phyloP scores from a whole-genome alignment of 163 green algal species.

The Chloromonas sp. region DNA sequence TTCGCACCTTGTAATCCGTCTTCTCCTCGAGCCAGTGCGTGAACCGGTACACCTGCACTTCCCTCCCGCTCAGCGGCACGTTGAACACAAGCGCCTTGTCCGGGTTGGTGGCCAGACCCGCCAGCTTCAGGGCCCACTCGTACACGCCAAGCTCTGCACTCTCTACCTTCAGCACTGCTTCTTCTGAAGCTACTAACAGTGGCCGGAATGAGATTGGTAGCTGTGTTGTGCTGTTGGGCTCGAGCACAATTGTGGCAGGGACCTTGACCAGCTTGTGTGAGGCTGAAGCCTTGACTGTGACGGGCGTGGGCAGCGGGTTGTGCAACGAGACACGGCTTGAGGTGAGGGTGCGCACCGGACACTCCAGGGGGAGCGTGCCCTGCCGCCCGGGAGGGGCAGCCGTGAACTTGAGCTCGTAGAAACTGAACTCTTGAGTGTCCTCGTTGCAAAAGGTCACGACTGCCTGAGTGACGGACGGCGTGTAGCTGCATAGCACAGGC shows the following conservation, averaged over 20 bases:
- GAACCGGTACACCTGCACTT: constrained; percentile 58
- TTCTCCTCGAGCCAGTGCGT: constrained; percentile 64
- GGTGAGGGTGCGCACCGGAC: constrained; percentile 49
- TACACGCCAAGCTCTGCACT: constrained; percentile 62
- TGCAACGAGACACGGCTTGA: constrained; percentile 31
- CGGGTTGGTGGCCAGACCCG: constrained; percentile 44
- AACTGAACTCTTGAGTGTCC: constrained; percentile 61
- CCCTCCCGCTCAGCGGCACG: constrained; percentile 56
- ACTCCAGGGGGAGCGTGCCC: constrained; percentile 53
- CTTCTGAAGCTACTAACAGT: constrained; percentile 46
- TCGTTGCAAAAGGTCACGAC: constrained; percentile 75
- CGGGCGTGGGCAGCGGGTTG: constrained; percentile 56
- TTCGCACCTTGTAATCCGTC: constrained; percentile 54
- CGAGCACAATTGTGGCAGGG: constrained; percentile 22
- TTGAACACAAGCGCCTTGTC: constrained; percentile 57
- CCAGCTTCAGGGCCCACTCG: constrained; percentile 59
- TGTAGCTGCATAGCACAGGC: constrained; percentile 29
- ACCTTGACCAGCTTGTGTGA: constrained; percentile 42
- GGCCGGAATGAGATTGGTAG: constrained; percentile 60
- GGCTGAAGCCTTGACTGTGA: constrained; percentile 33
- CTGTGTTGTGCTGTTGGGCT: constrained; percentile 12
- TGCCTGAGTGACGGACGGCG: constrained; percentile 27
- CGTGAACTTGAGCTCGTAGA: constrained; percentile 61
- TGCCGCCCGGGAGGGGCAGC: constrained; percentile 31
- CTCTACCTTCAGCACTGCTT: constrained; percentile 45